Evolutionary conservation across 2,329 filamentous ascomycete species (phyloP), one percentile per base, ranked within the genome.

Genomic region (Fusarium nodosum): DNA sequence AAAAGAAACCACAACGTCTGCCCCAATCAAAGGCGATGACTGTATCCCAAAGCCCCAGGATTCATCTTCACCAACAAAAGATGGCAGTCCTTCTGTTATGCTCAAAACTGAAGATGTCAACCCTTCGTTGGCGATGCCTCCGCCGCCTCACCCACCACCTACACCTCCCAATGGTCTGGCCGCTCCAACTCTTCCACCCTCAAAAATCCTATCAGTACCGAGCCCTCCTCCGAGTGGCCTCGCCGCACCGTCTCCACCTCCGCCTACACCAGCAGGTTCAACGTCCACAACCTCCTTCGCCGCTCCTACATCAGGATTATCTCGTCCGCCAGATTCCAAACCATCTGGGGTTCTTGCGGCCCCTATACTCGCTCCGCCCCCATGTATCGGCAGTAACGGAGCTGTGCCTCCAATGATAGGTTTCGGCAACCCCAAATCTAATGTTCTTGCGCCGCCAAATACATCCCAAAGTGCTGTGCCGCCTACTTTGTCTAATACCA

Each of bases 371-470:
- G 79, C 77, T 11, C 78, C 78, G 15, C 80, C 80, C 4, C 72
- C 75, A 26, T 75, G 74, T 12, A 73, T 80, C 52, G 68, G 62
- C 64, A 57, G 72, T 68, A 68, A 72, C 50, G 62, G 68, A 57
- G 30, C 69, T 66, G 63, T 67, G 13, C 52, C 60, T 12, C 75
- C 77, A 3, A 77, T 75, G 61, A 41, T 68, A 77, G 71, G 75
- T 75, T 52, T 61, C 30, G 56, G 72, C 34, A 74, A 44, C 47
- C 78, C 79, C 36, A 84, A 81, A 66, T 83, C 80, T 16, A 80
- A 81, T 54, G 77, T 83, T 26, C 78, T 84, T n/a, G 83, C 82
- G 33, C 79, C 77, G 15, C 82, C 82, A n/a, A 82, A 82, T 60
- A 79, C 80, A 12, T 74, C 77, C 16, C 81, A 81, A 59, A 69